Base-by-base conservation (phyloP, 2,329 filamentous ascomycete species). In the Pseudocercospora pini-densiflorae region DNA sequence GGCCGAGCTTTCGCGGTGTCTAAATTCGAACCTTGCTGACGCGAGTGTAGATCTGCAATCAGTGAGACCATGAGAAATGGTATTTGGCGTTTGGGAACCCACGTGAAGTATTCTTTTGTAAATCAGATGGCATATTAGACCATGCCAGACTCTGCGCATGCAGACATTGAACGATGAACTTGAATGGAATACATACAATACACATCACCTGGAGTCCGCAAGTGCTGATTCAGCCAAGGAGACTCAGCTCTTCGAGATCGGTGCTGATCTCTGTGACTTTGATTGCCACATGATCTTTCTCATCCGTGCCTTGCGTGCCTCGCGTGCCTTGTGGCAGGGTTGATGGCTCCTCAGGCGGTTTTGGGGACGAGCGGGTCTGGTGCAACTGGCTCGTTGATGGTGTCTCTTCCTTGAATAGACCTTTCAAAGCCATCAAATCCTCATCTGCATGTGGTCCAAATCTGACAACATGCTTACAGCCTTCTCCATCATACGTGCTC, bases 391-490 rank as follows among this genome's bases (percentile, higher is more conserved):
- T 43, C 21, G 24, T 16, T 3, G 23, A n/a, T 6, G 10, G 10
- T 7, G 8, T n/a, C 8, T 19, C 33, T 7, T 65, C 61, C 27
- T 60, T 62, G 59, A 70, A 70, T 43, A 70, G 21, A 19, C 21
- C 33, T 36, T 61, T 61, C 7, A 69, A 40, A 5, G 62, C 67
- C 8, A 67, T 67, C 10, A 70, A 58, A 31, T 67, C 61, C 9
- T 67, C 62, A 10, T 58, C 53, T 14, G 24, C 61, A 27, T 65
- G 43, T 14, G 49, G 33, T 12, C 40, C 54, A 27, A 71, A 71
- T 8, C 3, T 47, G 16, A 71, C 63, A 45, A 61, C 59, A 53
- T 71, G 69, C 40, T 55, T 62, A 47, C 69, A 71, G n/a, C 40
- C 63, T 5, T 63, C 36, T 10, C 43, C 49, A 24, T 59, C 60